phyloP scores from a whole-genome alignment of 352 stramenopile genomes.

The Peronosclerospora sorghi region DNA sequence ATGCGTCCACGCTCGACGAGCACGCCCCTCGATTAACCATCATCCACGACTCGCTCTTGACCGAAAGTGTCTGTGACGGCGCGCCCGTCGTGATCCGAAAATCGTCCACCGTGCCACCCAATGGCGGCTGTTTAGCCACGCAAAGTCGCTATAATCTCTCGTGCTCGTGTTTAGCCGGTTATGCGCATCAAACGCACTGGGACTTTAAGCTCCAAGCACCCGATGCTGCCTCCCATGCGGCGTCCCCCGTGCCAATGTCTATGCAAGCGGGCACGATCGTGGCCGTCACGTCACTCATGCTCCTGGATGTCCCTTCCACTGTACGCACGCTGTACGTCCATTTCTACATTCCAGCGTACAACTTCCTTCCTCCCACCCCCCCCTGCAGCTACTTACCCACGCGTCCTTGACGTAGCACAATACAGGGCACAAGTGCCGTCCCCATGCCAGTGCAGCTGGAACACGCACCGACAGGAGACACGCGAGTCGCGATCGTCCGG shows the following conservation, averaged over 20 bases:
- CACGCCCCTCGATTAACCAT: constrained; percentile 22
- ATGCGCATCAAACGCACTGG: constrained; percentile 22
- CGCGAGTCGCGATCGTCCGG: constrained; percentile 13
- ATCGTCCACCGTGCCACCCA: constrained; percentile 13
- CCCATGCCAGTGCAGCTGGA: constrained; percentile 16
- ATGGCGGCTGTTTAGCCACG: constrained; percentile 22
- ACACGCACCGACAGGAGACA: constrained; percentile 11
- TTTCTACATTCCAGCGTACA: not conserved
- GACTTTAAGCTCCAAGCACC: constrained; percentile 19
- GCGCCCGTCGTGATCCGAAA: constrained; percentile 28
- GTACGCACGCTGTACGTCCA: constrained; percentile 17
- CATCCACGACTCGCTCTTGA: constrained; percentile 22
- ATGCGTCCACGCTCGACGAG: constrained; percentile 18
- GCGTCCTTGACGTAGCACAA: constrained; percentile 9
- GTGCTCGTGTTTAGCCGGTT: constrained; percentile 29
- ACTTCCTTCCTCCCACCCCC: not conserved
- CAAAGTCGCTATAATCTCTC: constrained; percentile 32
- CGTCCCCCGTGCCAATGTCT: constrained; percentile 7
- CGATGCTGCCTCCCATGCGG: constrained; percentile 2
- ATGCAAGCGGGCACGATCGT: constrained; percentile 5
- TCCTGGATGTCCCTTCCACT: constrained; percentile 14
- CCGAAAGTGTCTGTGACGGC: constrained; percentile 25
- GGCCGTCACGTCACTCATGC: constrained; percentile 19
- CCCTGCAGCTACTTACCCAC: not conserved
- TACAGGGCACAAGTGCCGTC: constrained; percentile 12